A percentile compares a stretch with the other conserved stretches of the same genome.
phyloP scores from a whole-genome alignment of 2,329 filamentous ascomycete genomes.

The Emergomyces orientalis region DNA sequence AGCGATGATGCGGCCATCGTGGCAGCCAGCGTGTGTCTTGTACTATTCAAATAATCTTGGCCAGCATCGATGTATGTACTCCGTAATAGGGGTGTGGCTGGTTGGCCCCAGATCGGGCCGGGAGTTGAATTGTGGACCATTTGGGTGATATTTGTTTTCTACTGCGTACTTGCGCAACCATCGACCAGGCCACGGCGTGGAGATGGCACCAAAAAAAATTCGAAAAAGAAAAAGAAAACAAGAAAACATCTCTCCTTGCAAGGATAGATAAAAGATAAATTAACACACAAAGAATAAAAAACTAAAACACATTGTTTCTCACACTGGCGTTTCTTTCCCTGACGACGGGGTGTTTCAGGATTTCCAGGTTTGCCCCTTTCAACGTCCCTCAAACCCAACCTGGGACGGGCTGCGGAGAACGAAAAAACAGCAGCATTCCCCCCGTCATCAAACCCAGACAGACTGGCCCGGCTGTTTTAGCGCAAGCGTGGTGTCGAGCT shows the following conservation, averaged over 20 bases:
- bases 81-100: too few species aligned
- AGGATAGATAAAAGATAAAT: neutral
- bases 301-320: neutral
- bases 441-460: neutral
- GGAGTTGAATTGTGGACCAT: neutral
- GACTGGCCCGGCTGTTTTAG: neutral
- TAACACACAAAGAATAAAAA: neutral
- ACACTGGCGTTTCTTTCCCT: neutral
- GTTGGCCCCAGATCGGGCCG: too few species aligned
- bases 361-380: neutral
- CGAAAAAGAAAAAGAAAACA: too few species aligned
- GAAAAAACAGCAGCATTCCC: neutral
- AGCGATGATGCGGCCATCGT: neutral
- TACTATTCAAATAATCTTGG: neutral
- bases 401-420: neutral
- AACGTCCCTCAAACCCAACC: neutral
- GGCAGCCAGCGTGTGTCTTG: neutral
- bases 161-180: neutral
- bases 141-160: neutral
- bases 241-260: neutral
- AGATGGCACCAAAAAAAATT: too few species aligned
- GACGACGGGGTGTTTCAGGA: neutral
- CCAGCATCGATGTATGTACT: too few species aligned
- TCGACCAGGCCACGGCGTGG: too few species aligned
- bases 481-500: neutral